phyloP scores from a whole-genome alignment of 805 yeast genomes.

The Torulaspora maleeae region DNA sequence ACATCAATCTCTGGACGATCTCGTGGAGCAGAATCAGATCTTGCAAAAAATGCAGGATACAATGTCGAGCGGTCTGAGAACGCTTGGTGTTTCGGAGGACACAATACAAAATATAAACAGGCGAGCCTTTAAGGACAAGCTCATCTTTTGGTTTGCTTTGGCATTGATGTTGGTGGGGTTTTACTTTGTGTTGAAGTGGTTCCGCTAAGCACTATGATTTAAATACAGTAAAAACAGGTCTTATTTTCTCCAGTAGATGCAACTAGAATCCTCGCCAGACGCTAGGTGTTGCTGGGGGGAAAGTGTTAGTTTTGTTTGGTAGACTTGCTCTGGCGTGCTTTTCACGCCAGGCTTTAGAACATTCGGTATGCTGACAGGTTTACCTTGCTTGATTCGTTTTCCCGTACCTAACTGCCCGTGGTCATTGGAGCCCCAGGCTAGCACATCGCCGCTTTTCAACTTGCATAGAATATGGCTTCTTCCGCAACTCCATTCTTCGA shows the following conservation, averaged over 20 bases:
- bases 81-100: slow-evolving; percentile 80
- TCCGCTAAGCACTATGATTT: slow-evolving; percentile 25
- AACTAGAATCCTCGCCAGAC: slow-evolving; percentile 61
- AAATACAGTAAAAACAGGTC: slow-evolving; percentile 3
- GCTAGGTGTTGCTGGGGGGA: slow-evolving; percentile 50
- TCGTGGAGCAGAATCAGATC: slow-evolving; percentile 77
- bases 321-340: slow-evolving; percentile 22
- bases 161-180: slow-evolving; percentile 57
- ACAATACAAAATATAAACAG: slow-evolving; percentile 77
- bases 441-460: slow-evolving; percentile 57
- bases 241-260: slow-evolving; percentile 49
- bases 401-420: slow-evolving; percentile 84
- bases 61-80: slow-evolving; percentile 63
- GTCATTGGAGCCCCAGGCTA: slow-evolving; percentile 82
- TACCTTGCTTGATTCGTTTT: slow-evolving; percentile 53
- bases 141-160: slow-evolving; percentile 77
- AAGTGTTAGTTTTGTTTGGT: slow-evolving; percentile 43
- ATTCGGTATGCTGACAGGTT: slow-evolving; percentile 52
- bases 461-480: slow-evolving; percentile 59
- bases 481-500: slow-evolving; percentile 57
- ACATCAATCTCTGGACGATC: slow-evolving; percentile 73
- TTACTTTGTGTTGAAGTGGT: slow-evolving; percentile 58
- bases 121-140: slow-evolving; percentile 80
- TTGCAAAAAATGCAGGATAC: slow-evolving; percentile 55
- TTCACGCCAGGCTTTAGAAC: slow-evolving; percentile 50